Evolutionary conservation across 805 yeast species (phyloP).

Genomic region (Barnettozyma sp.): DNA sequence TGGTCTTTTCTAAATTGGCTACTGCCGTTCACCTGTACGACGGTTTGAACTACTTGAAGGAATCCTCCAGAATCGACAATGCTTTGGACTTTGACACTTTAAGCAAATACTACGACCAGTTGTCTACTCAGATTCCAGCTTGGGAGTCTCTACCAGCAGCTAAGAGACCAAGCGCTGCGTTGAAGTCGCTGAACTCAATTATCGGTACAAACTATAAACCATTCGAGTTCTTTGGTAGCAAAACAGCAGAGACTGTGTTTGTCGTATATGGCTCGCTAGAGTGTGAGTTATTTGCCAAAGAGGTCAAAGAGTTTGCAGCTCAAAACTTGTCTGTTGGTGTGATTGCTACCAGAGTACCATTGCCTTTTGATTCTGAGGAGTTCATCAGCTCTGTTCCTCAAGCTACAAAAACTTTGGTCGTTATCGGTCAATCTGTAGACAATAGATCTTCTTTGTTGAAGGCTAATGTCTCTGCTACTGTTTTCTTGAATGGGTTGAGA

Average conservation of each 20-base stretch:
- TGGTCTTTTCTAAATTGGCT: constrained; percentile 48
- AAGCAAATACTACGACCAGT: constrained; percentile 2
- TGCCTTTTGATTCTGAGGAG: constrained; percentile 64
- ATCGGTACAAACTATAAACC: constrained; percentile 49
- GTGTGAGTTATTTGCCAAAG: constrained; percentile 44
- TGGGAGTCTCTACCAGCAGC: constrained; percentile 25
- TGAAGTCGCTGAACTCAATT: constrained; percentile 44
- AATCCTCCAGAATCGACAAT: constrained; percentile 34
- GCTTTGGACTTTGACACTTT: constrained; percentile 34
- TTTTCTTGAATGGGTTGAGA: constrained; percentile 39
- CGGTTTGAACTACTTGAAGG: constrained; percentile 59
- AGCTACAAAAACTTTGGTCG: constrained; percentile 52
- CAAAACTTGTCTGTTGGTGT: constrained; percentile 47
- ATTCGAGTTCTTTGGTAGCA: constrained; percentile 65
- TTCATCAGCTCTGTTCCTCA: constrained; percentile 55
- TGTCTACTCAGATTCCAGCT: constrained; percentile 19
- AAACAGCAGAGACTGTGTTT: constrained; percentile 62
- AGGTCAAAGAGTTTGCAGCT: constrained; percentile 32
- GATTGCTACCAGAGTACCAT: constrained; percentile 65
- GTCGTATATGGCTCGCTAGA: constrained; percentile 76
- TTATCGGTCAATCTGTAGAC: constrained; percentile 52
- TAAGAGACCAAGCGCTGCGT: constrained; percentile 39
- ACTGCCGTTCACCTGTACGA: constrained; percentile 72
- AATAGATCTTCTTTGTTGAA: constrained; percentile 41
- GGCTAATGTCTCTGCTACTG: constrained; percentile 66